A percentile compares a stretch with the other conserved stretches of the same genome.
Conservation (phyloP, 805 yeast genomes). For the Teunomyces cretensis region DNA sequence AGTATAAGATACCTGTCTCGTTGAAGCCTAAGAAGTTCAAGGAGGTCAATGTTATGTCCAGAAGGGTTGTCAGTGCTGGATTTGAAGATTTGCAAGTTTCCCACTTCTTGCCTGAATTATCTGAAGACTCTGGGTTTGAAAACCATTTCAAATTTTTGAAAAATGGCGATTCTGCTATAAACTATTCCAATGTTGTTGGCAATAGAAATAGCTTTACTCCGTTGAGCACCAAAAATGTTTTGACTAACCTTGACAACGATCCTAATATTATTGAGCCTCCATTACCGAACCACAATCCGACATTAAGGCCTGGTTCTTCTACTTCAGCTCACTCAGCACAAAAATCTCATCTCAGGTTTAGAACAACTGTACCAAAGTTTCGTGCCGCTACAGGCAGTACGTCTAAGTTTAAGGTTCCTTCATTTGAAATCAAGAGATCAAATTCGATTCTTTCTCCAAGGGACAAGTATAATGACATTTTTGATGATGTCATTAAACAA, state of each 20-base stretch:
- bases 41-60: constrained; percentile 43
- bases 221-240: constrained; percentile 29
- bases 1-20: constrained; percentile 24
- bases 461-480: constrained; percentile 39
- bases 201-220: constrained; percentile 25
- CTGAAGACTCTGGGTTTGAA: constrained; percentile 50
- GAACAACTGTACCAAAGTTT: neutral
- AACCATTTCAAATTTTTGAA: constrained; percentile 39
- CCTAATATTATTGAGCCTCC: constrained; percentile 17
- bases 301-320: constrained; percentile 5
- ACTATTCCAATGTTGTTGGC: constrained; percentile 16
- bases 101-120: constrained; percentile 46
- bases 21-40: constrained; percentile 32
- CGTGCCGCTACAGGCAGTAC: neutral
- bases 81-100: constrained; percentile 42
- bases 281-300: constrained; percentile 4
- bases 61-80: constrained; percentile 43
- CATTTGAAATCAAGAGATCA: constrained; percentile 41
- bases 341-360: neutral
- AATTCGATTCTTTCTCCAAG: constrained; percentile 35
- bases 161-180: constrained; percentile 13
- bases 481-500: constrained; percentile 26
- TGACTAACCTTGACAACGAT: constrained; percentile 21
- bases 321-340: neutral
- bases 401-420: constrained; percentile 41